phyloP scores from a whole-genome alignment of 2,329 filamentous ascomycete genomes.

The Calonectria ilicicola region DNA sequence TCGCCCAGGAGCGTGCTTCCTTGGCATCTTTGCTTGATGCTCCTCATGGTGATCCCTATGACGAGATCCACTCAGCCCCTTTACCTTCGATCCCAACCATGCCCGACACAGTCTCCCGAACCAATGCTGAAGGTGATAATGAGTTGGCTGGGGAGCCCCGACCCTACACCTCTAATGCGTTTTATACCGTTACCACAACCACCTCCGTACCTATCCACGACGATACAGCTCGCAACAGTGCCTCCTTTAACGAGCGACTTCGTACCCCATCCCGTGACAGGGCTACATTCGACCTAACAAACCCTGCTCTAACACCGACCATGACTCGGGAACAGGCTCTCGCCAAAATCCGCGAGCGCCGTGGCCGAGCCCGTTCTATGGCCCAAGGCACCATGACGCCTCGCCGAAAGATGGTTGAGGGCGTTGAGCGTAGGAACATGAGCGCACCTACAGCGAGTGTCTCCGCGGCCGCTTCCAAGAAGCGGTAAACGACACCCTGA shows the following conservation, averaged over 20 bases:
- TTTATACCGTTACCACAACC: slow-evolving; percentile 63
- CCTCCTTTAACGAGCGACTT: slow-evolving; percentile 58
- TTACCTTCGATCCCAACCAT: slow-evolving; percentile 54
- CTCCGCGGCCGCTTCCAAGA: slow-evolving; percentile 32
- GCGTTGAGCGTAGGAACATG: slow-evolving; percentile 58
- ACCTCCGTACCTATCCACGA: slow-evolving; percentile 65
- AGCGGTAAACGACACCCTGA: slow-evolving; percentile 27
- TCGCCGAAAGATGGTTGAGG: slow-evolving; percentile 68
- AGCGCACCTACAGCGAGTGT: slow-evolving; percentile 58
- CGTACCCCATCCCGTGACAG: slow-evolving; percentile 58
- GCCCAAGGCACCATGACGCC: slow-evolving; percentile 70
- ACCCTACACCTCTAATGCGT: slow-evolving; percentile 60
- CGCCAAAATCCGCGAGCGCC: slow-evolving; percentile 78
- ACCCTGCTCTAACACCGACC: slow-evolving; percentile 72
- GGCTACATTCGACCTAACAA: slow-evolving; percentile 63
- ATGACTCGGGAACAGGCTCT: slow-evolving; percentile 81
- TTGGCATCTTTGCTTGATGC: slow-evolving; percentile 72
- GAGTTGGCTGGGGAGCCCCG: slow-evolving; percentile 45
- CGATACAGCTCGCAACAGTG: slow-evolving; percentile 51
- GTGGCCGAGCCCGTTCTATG: slow-evolving; percentile 77
- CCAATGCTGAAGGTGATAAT: slow-evolving; percentile 24
- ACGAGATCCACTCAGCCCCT: slow-evolving; percentile 49
- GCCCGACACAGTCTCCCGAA: slow-evolving; percentile 33
- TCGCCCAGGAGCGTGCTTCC: slow-evolving; percentile 66
- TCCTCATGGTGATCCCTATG: slow-evolving; percentile 50